Evolutionary conservation across 2,329 filamentous ascomycete species (phyloP), one percentile per base, ranked within the genome.

Genomic region (Lachnellula willkommii): DNA sequence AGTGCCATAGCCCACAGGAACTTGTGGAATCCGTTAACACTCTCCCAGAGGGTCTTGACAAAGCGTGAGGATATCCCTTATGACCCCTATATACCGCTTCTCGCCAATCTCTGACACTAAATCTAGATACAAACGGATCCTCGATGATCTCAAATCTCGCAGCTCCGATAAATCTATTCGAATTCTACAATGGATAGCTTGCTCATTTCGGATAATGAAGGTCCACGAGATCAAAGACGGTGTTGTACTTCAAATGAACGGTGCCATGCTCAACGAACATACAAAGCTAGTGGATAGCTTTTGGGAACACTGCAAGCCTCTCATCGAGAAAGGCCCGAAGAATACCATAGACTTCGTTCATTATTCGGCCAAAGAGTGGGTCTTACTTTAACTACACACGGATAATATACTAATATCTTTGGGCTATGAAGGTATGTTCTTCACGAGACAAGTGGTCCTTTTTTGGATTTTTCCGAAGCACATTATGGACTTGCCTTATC

Each of bases 281-380:
- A 47, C 55, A 14, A 60, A 58, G 39, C 4, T 51, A 1, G 20
- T 28, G 26, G 28, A 39, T 15, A 47, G 26, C 2, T 39, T 60
- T 20, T 37, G 55, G 20, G 49, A 58, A 6, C 42, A 52, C 5
- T 60, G 58, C 24, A 56, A 53, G 28, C 58, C 58, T 2, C n/a
- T 60, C 11, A 50, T 60, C 15, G 50, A 60, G 49, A 43, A 47
- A 32, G 51, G 49, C 22, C 47, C 50, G 4, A 50, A 50, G 17
- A 58, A 56, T 11, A 58, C 51, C 2, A 28, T 60, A 9, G 53
- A 58, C 26, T 60, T 58, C 43, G 56, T 60, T 4, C 58, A 60
- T 42, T 58, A 52, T 36, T 58, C 58, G 11, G 58, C 58, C 1
- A 60, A 58, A 55, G 50, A 58, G 58, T 60, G 46, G 22, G 40